These are phyloP conservation scores for Phytophthora cactorum DNA, from an alignment of 352 stramenopile species.

Conservation along the genomic window DNA sequence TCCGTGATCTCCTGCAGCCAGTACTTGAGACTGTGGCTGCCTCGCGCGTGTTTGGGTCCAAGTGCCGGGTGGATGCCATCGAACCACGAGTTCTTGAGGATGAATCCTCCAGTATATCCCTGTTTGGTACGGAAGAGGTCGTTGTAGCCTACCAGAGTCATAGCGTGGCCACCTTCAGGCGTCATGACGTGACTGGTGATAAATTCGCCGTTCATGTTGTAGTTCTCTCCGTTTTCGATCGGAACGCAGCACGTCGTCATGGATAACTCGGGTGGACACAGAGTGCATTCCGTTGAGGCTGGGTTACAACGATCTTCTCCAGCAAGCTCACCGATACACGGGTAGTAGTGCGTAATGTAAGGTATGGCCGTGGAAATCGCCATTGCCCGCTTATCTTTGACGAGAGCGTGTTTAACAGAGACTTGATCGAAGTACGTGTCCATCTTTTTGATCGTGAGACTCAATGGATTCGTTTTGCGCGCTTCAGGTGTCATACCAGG, in stretches of 20 bases:
- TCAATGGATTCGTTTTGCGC: conserved; percentile 54
- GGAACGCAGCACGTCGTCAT: conserved; percentile 67
- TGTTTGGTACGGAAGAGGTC: conserved; percentile 67
- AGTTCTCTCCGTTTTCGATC: conserved; percentile 45
- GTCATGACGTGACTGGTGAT: conserved; percentile 61
- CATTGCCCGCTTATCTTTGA: conserved; percentile 54
- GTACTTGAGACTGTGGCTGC: conserved; percentile 74
- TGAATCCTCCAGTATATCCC: conserved; percentile 69
- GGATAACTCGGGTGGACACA: conserved; percentile 56
- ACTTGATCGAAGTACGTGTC: conserved; percentile 49
- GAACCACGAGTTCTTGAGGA: conserved; percentile 84
- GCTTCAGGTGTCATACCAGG: conserved; percentile 41
- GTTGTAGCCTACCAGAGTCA: conserved; percentile 78
- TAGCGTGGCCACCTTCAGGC: conserved; percentile 63
- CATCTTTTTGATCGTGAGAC: conserved; percentile 52
- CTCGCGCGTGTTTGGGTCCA: conserved; percentile 61
- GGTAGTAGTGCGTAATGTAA: conserved; percentile 69
- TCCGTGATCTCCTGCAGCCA: conserved; percentile 77
- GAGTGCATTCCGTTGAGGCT: conserved; percentile 48
- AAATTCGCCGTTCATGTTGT: conserved; percentile 77
- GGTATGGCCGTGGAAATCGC: conserved; percentile 61
- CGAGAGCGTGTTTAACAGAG: conserved; percentile 49
- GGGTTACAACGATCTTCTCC: conserved; percentile 63
- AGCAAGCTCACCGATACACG: conserved; percentile 57
- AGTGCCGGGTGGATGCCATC: conserved; percentile 66